Evolutionary conservation across 2,329 filamentous ascomycete species (phyloP).

Genomic region (Spiromastix sp.): DNA sequence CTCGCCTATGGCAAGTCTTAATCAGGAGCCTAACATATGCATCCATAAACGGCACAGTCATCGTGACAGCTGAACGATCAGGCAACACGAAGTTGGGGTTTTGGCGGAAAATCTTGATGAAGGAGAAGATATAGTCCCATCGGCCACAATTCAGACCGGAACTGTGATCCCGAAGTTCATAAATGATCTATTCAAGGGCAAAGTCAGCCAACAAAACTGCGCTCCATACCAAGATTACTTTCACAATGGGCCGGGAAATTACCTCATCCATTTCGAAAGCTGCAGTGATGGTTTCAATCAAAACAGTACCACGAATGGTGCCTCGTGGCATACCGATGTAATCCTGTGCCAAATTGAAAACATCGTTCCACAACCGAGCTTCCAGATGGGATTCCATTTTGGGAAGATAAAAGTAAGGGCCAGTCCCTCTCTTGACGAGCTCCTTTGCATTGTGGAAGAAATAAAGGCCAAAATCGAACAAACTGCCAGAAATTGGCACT

Average conservation of each 20-base stretch:
- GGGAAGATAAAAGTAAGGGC: conserved; percentile 95
- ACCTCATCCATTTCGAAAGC: conserved; percentile 98
- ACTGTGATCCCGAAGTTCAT: conserved; percentile 93
- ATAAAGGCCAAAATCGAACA: conserved; percentile 98
- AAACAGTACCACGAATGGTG: conserved; percentile 85
- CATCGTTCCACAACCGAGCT: conserved; percentile 96
- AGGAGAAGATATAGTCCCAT: conserved; percentile 99
- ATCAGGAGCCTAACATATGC: conserved; percentile 94
- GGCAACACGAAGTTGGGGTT: conserved; percentile 89
- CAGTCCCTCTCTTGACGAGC: conserved; percentile 69
- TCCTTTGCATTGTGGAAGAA: conserved; percentile 98
- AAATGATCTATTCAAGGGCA: conserved; percentile 60
- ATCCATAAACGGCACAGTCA: conserved; percentile 98
- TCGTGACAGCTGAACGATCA: conserved; percentile 82
- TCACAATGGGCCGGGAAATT: conserved; percentile 9
- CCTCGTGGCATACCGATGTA: conserved; percentile 80
- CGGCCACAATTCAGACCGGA: conserved; percentile 95
- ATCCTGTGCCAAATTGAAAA: conserved; percentile 91
- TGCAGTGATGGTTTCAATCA: conserved; percentile 96
- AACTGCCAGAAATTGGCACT: conserved; percentile 79
- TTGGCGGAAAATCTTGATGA: conserved; percentile 98
- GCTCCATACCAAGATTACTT: no score
- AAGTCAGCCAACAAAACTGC: conserved; percentile 4
- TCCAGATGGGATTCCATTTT: conserved; percentile 98
- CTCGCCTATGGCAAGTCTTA: conserved; percentile 92